These are phyloP conservation scores for Pythium chondricola DNA, from an alignment of 352 stramenopile genomes.

Conservation along the genomic window DNA sequence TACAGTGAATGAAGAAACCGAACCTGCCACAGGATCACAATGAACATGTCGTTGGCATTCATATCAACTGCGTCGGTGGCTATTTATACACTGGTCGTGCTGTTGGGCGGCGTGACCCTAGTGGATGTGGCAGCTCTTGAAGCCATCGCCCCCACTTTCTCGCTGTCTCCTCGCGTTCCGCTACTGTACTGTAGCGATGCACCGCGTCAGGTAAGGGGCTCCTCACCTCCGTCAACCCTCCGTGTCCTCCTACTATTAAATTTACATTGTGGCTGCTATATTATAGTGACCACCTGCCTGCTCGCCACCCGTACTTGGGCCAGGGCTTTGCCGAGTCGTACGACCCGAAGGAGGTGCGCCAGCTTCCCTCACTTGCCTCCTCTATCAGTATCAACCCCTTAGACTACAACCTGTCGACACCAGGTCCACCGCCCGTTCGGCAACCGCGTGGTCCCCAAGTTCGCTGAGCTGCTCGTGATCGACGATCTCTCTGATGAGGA, in stretches of 20 bases:
- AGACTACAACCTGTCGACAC: neutral
- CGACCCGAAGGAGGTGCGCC: constrained; percentile 39
- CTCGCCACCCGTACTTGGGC: constrained; percentile 56
- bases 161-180: no score
- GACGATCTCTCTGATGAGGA: constrained; percentile 53
- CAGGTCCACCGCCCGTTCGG: constrained; percentile 60
- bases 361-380: neutral
- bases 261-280: neutral
- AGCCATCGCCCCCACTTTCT: no score
- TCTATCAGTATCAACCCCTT: neutral
- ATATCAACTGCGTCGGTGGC: no score
- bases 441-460: constrained; percentile 42
- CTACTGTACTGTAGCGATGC: constrained; percentile 38
- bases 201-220: constrained; percentile 46
- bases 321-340: constrained; percentile 49
- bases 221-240: neutral
- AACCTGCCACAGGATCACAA: no score
- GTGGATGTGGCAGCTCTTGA: no score
- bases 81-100: no score
- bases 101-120: no score
- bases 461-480: constrained; percentile 44
- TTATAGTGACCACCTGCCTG: constrained; percentile 49
- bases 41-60: no score
- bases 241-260: neutral
- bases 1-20: no score